These are phyloP conservation scores for Tolypocladium album DNA, from an alignment of 2,329 filamentous ascomycete genomes.

Conservation along the genomic window DNA sequence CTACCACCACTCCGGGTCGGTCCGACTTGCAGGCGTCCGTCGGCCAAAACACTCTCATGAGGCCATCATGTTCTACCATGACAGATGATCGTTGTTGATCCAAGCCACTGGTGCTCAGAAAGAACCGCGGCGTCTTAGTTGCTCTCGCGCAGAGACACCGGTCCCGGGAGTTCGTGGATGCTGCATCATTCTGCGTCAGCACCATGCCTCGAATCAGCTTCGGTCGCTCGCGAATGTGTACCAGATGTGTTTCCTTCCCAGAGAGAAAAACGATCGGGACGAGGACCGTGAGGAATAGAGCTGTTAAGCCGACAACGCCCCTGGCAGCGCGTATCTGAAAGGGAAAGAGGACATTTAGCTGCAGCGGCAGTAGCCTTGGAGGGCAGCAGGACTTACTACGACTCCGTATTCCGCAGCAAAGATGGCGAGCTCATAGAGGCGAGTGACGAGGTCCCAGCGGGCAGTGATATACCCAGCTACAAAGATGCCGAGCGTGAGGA, in stretches of 20 bases:
- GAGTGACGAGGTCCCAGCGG: conserved; percentile 95
- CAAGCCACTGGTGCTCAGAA: conserved; percentile 48
- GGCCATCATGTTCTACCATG: conserved; percentile 69
- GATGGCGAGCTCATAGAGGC: conserved; percentile 90
- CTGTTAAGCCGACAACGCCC: conserved; percentile 70
- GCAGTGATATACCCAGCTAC: conserved; percentile 99
- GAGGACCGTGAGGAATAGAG: conserved; percentile 76
- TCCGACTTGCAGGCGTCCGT: conserved; percentile 66
- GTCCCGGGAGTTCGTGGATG: conserved; percentile 70
- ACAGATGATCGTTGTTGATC: conserved; percentile 25
- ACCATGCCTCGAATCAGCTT: neutral
- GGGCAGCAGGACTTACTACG: conserved; percentile 50
- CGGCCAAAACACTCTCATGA: conserved; percentile 99
- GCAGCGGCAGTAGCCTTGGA: neutral
- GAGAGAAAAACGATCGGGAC: conserved; percentile 79
- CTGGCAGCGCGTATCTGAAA: conserved; percentile 70
- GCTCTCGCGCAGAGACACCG: conserved; percentile 89
- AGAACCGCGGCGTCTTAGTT: conserved; percentile 85
- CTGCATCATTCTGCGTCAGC: conserved; percentile 29
- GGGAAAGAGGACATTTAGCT: neutral
- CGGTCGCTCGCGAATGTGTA: conserved; percentile 31
- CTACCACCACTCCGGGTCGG: conserved; percentile 76
- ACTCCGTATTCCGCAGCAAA: conserved; percentile 99
- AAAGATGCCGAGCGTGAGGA: conserved; percentile 94
- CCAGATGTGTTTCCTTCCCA: conserved; percentile 66